Evolutionary conservation across 2,329 filamentous ascomycete genomes (phyloP).

Genomic region (Colletotrichum scovillei): DNA sequence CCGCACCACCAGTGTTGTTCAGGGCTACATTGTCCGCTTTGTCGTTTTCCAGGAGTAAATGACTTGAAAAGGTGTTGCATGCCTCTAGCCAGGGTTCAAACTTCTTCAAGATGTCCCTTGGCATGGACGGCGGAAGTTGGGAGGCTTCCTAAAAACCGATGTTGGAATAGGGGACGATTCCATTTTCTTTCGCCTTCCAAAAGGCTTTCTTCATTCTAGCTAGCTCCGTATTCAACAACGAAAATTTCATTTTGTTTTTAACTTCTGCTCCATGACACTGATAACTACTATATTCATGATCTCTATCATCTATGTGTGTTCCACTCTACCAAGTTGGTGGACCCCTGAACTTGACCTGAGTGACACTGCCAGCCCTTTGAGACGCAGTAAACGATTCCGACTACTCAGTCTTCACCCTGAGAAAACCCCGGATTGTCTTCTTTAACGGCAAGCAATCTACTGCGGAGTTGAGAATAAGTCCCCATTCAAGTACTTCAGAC

Average conservation of each 20-base stretch:
- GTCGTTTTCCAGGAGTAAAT: background rate
- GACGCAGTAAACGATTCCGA: background rate
- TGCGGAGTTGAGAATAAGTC: slow-evolving; percentile 33
- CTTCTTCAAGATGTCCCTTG: background rate
- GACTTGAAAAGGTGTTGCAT: background rate
- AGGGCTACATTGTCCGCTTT: background rate
- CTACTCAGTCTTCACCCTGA: background rate
- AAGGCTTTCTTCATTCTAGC: background rate
- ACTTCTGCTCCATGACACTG: background rate
- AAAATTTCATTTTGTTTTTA: background rate
- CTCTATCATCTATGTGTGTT: background rate
- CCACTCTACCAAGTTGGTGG: background rate
- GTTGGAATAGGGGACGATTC: background rate
- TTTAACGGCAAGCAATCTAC: background rate
- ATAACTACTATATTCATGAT: background rate
- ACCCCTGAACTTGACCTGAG: background rate
- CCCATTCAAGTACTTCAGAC: slow-evolving; percentile 22
- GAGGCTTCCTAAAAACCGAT: background rate
- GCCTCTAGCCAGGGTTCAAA: background rate
- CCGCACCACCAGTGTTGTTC: background rate
- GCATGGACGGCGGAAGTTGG: background rate
- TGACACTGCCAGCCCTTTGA: background rate
- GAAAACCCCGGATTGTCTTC: background rate
- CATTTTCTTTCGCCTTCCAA: background rate
- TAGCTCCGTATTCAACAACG: background rate